These are phyloP conservation scores for Fennellomyces sp. DNA, from an alignment of 371 early-diverging fungal species.

Conservation along the genomic window DNA sequence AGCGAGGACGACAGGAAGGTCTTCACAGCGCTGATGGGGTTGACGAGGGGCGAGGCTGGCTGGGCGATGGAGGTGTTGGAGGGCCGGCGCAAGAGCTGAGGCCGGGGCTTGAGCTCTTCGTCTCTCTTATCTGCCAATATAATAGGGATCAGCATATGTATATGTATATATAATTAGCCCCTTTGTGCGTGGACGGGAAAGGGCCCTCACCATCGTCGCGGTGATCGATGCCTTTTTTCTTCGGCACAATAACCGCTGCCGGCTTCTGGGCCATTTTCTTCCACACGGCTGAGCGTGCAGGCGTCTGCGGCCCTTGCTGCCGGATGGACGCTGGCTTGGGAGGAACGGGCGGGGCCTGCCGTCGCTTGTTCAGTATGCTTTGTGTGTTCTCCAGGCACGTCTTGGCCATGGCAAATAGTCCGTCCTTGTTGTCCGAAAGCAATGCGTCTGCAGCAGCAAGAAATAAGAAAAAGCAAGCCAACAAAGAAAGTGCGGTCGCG, in stretches of 20 bases:
- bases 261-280: constrained; percentile 2
- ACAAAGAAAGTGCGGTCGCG: not conserved
- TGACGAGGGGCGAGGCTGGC: constrained; percentile 9
- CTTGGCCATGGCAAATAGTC: constrained; percentile 31
- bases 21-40: constrained; percentile 5
- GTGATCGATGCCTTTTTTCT: not conserved
- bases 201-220: too few relatives aligned
- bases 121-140: not conserved
- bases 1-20: not conserved
- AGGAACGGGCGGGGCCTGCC: constrained; percentile 32
- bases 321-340: constrained; percentile 24
- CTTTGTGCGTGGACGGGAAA: too few relatives aligned
- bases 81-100: not conserved
- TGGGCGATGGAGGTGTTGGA: not conserved
- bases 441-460: not conserved
- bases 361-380: constrained; percentile 14
- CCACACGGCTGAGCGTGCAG: too few relatives aligned
- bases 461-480: not conserved
- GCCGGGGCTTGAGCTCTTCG: not conserved
- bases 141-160: not conserved
- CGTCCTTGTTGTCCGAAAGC: constrained; percentile 17
- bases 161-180: not conserved
- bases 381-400: constrained; percentile 36
- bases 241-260: constrained; percentile 1
- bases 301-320: too few relatives aligned